Conservation (phyloP, 164 flowering plant species). For the Kingdonia uniflora region DNA sequence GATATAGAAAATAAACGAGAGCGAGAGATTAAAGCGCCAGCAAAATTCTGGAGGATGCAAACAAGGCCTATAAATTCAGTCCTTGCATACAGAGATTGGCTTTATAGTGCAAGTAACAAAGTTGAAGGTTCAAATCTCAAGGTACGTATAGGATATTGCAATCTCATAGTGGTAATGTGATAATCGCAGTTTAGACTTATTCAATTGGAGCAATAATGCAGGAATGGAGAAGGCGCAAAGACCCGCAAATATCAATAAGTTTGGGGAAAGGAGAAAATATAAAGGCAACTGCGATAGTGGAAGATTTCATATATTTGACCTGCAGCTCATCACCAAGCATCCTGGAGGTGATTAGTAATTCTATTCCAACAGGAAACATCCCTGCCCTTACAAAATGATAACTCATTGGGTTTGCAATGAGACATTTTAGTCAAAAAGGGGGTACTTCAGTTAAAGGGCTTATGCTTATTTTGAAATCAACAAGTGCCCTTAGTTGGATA, state of each 20-base stretch:
- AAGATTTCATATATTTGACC: slow-evolving; percentile 67
- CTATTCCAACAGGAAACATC: too few relatives aligned
- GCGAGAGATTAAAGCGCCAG: slow-evolving; percentile 53
- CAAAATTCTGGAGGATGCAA: slow-evolving; percentile 48
- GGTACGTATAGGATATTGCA: slow-evolving; percentile 22
- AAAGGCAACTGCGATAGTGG: slow-evolving; percentile 56
- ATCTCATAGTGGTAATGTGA: not conserved
- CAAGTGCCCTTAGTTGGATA: not conserved
- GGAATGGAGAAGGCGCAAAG: slow-evolving; percentile 47
- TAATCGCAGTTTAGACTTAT: not conserved
- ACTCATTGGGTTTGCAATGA: too few relatives aligned
- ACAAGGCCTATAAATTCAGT: slow-evolving; percentile 47
- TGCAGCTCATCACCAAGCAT: slow-evolving; percentile 43
- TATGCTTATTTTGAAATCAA: not conserved
- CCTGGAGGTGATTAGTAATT: slow-evolving; percentile 73
- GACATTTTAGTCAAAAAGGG: too few relatives aligned
- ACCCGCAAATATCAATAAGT: slow-evolving; percentile 31
- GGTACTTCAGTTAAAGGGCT: too few relatives aligned
- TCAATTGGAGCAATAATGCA: slow-evolving; percentile 17
- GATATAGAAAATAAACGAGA: slow-evolving; percentile 26
- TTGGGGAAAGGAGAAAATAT: slow-evolving; percentile 32
- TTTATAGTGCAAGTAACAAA: slow-evolving; percentile 38
- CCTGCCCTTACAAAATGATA: too few relatives aligned
- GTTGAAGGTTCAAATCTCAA: slow-evolving; percentile 50
- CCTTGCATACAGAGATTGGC: slow-evolving; percentile 42